phyloP scores from a whole-genome alignment of 371 early-diverging fungal genomes.

The Rozella allomycis region DNA sequence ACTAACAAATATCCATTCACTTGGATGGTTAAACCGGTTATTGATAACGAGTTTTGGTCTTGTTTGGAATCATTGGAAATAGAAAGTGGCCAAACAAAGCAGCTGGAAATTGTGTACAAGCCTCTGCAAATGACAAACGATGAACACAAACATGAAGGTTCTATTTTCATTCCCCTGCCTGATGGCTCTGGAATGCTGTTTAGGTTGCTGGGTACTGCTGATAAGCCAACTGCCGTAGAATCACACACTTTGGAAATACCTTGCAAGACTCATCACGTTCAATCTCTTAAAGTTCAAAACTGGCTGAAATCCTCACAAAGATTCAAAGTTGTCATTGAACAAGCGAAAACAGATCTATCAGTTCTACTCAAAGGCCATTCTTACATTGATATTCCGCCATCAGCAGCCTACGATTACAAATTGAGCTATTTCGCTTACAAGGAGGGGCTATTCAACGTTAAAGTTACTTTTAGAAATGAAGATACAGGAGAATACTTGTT shows the following conservation, averaged over 20 bases:
- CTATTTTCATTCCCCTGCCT: conserved; percentile 29
- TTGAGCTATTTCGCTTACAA: conserved; percentile 25
- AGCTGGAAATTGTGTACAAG: conserved; percentile 21
- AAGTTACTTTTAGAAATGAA: conserved; percentile 27
- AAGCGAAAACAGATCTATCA: conserved; percentile 20
- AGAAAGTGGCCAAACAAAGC: conserved; percentile 18
- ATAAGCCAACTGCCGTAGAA: conserved; percentile 18
- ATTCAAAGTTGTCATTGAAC: conserved; percentile 17
- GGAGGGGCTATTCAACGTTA: conserved; percentile 17
- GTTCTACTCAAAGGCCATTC: conserved; percentile 24
- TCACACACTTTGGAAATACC: conserved; percentile 20
- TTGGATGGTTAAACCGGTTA: conserved; percentile 27
- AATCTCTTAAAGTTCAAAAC: conserved; percentile 16
- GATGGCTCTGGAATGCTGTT: conserved; percentile 28
- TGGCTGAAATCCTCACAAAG: conserved; percentile 25
- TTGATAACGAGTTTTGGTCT: conserved; percentile 25
- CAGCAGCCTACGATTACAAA: conserved; percentile 20
- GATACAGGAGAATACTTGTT: conserved; percentile 21
- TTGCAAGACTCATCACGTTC: conserved; percentile 22
- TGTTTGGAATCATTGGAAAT: conserved; percentile 20
- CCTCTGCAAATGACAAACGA: conserved; percentile 21
- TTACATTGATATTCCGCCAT: conserved; percentile 21
- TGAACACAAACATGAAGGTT: conserved; percentile 24
- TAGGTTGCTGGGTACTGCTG: conserved; percentile 21
- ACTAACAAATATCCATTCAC: conserved; percentile 12